Base-by-base conservation (phyloP, 2,329 filamentous ascomycete species). In the Colletotrichum tofieldiae region DNA sequence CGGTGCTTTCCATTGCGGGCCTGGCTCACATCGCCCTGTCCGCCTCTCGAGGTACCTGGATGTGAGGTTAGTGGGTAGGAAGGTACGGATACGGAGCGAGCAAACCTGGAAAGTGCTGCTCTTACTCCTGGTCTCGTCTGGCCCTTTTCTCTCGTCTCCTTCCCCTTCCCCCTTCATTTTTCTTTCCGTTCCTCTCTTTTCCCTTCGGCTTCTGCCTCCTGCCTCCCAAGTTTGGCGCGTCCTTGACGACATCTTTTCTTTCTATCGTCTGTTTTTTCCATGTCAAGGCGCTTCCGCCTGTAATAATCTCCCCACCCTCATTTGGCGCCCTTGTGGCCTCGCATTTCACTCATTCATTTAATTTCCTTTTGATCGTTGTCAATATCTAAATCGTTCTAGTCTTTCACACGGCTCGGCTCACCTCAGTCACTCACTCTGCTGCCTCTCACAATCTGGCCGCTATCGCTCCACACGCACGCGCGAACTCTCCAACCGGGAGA, bases 141-240 rank as follows among this genome's bases (percentile, higher is more conserved):
- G 49, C 49, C 61, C 20, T 55, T 43, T 45, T 43, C 49, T 55
- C 61, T 49, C 51, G 9, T 35, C 61, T 71, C 67, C 72, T 72
- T 71, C 49, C 49, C 65, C 64, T 73, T 65, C 54, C 56, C 70
- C 52, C 61, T 56, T 67, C 58, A 66, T 52, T 65, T 63, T 61
- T 61, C 65, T 23, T 74, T 55, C 41, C 70, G 55, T 67, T 64
- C 51, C 59, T 71, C 20, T 55, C 59, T 74, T 70, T 29, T 56
- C 61, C 59, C 61, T 56, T 39, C 37, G 49, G 51, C 49, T 56
- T 37, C 29, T 47, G 64, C 52, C 32, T 70, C 45, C 49, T 32
- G 35, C 26, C 39, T 29, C 26, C 51, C 29, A 39, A 54, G 47
- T 72, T 68, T 43, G 60, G 62, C 47, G 45, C 35, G 70, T 67